Evolutionary conservation across 768 basidiomycete species (phyloP), one percentile per base, ranked within the genome.

Genomic region (Dendrothele bispora): DNA sequence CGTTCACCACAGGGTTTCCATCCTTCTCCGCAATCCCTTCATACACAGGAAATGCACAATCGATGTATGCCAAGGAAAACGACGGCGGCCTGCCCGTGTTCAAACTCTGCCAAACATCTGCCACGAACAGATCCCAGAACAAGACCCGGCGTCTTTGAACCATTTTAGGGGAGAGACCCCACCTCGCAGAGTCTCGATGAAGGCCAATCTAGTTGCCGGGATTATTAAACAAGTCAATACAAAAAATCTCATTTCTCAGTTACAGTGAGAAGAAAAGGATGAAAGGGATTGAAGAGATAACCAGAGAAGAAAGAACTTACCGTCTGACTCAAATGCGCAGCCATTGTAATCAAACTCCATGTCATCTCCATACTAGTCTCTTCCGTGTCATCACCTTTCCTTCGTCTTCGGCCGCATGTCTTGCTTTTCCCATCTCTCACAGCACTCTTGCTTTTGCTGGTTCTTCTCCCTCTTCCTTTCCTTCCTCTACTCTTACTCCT

Each of bases 41-140:
- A 25, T 69, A 70, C 51, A 68, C 67, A 2, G 86, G 86, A 54
- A 72, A 82, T 37, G 70, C 71, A 59, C 84, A 88, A 63, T 90
- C 87, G 39, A 86, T 71, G 51, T 83, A 88, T 1, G 79, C 73
- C 3, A 82, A 71, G 5, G 77, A 78, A 50, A 89, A 83, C 2
- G 80, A 75, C 0, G 87, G 87, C 0, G 87, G 87, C 24, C 87
- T 76, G 10, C 87, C 87, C 0, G 81, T 85, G 45, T 78, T 78
- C 10, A 90, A 69, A 55, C 84, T 80, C 86, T 78, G 71, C 83
- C 83, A 89, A 3, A 77, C 70, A 54, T 90, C 88, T 0, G 82
- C 80, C 17, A 84, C 72, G 53, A 87, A 89, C 8, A 88, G 69
- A 58, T 89, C 85, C 88, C 88, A 91, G 65, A 91, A 89, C 8